A percentile compares a stretch with the other conserved stretches of the same genome.
These are phyloP conservation scores for Pseudoperonospora humuli DNA, from an alignment of 352 stramenopile species.

Conservation along the genomic window DNA sequence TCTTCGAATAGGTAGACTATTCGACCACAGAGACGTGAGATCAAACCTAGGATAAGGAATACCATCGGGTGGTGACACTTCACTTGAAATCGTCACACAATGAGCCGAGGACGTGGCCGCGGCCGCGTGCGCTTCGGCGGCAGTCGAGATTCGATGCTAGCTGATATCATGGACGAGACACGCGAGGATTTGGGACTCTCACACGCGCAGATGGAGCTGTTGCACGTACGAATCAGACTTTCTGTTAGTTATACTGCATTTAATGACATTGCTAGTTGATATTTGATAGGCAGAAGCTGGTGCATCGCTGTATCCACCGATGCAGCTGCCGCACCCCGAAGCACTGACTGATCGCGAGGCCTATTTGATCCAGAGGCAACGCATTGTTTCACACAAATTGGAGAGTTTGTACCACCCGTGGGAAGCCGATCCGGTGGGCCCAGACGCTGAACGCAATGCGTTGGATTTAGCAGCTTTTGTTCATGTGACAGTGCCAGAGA, in stretches of 20 bases:
- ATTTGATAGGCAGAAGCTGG: conserved; percentile 33
- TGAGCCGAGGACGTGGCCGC: conserved; percentile 57
- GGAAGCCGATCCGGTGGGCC: conserved; percentile 28
- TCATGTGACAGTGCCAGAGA: conserved; percentile 55
- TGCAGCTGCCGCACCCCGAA: conserved; percentile 58
- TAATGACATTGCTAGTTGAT: not conserved
- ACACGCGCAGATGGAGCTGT: conserved; percentile 59
- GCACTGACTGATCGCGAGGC: conserved; percentile 43
- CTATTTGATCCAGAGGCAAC: conserved; percentile 65
- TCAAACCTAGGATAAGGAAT: not conserved
- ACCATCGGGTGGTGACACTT: not conserved
- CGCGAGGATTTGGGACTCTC: conserved; percentile 62
- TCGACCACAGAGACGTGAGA: not conserved
- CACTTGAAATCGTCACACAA: conserved; percentile 9
- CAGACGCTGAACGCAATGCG: conserved; percentile 15
- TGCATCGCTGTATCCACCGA: conserved; percentile 43
- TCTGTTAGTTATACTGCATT: not conserved
- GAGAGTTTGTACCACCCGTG: conserved; percentile 61
- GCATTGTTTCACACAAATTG: conserved; percentile 57
- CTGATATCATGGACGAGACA: conserved; percentile 63
- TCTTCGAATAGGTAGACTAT: too few relatives aligned
- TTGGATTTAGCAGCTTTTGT: conserved; percentile 41
- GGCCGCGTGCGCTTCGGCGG: conserved; percentile 63
- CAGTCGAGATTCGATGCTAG: conserved; percentile 58
- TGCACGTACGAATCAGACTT: conserved; percentile 34